Evolutionary conservation across 1,284 basidiomycete genomes (phyloP), one percentile per base, ranked within the genome.

Genomic region (Ustilago curta): DNA sequence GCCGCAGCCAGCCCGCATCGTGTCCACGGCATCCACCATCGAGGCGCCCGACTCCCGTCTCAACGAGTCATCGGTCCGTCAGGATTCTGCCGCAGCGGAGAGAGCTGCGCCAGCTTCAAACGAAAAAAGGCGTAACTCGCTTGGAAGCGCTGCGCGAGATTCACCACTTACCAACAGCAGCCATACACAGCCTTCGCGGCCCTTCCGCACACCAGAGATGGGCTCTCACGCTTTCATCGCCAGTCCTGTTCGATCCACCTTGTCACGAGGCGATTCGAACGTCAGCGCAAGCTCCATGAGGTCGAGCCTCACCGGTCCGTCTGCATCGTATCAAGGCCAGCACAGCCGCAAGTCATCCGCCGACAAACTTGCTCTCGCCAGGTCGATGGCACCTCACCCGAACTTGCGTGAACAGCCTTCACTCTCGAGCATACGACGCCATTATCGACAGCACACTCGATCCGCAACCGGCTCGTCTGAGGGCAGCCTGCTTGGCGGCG

Each of bases 271-370:
- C 51, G 63, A 62, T 18, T 66, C 69, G 4, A 25, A 62, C 37
- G 43, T 59, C 40, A 59, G 59, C 39, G 51, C 54, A 14, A 23
- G 31, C 21, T 65, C 69, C 2, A 50, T 58, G 19, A 37, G 59
- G 5, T 66, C 69, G n/a, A 71, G 63, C 42, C 19, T 59, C 23
- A 48, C 59, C 2, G 61, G 49, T 2, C 51, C 52, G 7, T 58
- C 68, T 21, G 62, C 51, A 35, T 44, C 61, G 16, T 52, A 61
- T n/a, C 47, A 54, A n/a, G 52, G 59, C 44, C 37, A 37, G 7
- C 71, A 74, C 53, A 59, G 59, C 35, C 71, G 71, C 27, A 74
- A 74, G 39, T 47, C 58, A 2, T 74, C 71, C 3, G 66, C 62
- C 23, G 70, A 72, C 53, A 63, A 52, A 49, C 70, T 72, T 23